Percentiles rank a stretch among this genome's conserved stretches.
Evolutionary conservation across 1,284 basidiomycete species (phyloP).

Genomic region (Malassezia restricta): DNA sequence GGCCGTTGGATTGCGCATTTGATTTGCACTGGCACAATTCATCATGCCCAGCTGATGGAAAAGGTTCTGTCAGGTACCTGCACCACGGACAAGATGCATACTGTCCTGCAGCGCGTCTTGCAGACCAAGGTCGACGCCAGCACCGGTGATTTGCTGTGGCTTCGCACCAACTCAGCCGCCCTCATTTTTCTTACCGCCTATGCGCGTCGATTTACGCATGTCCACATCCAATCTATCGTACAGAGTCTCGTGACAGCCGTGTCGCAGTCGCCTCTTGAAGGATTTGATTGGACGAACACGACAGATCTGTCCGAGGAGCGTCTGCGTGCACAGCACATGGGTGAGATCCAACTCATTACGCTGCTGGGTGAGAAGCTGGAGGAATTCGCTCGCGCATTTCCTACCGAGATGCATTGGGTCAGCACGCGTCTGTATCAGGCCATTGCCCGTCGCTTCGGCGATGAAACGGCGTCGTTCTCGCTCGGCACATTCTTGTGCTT

Average conservation of each 20-base stretch:
- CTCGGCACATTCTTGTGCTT: constrained; percentile 1
- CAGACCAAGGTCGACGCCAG: background rate
- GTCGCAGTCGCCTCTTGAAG: background rate
- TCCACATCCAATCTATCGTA: background rate
- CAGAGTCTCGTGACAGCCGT: background rate
- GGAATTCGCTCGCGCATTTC: background rate
- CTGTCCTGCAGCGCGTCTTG: background rate
- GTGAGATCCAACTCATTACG: background rate
- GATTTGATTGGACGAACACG: background rate
- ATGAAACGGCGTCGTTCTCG: background rate
- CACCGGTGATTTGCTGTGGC: background rate
- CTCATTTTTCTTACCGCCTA: background rate
- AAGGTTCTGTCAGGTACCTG: background rate
- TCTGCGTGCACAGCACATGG: background rate
- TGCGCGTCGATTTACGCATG: background rate
- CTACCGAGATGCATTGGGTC: background rate
- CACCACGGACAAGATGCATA: background rate
- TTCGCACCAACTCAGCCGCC: constrained; percentile 3
- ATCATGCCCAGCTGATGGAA: background rate
- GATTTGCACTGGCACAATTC: background rate
- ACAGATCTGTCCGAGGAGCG: background rate
- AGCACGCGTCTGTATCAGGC: background rate
- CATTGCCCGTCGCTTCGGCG: background rate
- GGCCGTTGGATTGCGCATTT: background rate
- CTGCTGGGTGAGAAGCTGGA: background rate